Percentiles rank a stretch among this genome's conserved stretches.
Evolutionary conservation across 352 stramenopile species (phyloP).

Genomic region (Ophiocytium majus): DNA sequence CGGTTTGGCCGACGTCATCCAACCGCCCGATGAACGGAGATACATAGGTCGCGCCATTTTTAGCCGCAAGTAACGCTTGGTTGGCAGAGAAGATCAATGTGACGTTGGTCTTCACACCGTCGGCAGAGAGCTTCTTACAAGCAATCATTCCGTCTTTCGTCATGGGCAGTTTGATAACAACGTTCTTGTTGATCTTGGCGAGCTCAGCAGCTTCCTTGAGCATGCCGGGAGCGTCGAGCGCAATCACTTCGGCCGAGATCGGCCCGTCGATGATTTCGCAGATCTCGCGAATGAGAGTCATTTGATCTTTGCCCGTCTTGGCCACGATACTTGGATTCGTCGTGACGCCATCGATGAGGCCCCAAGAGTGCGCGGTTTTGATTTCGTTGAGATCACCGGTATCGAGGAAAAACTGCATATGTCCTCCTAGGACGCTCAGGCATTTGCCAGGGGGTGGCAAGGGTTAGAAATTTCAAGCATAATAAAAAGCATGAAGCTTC

Average conservation of each 20-base stretch:
- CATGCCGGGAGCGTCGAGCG: constrained; percentile 6
- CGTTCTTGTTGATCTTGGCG: constrained; percentile 4
- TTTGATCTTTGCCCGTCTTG: constrained; percentile 3
- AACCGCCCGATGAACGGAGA: constrained; percentile 6
- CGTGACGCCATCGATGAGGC: constrained; percentile 1
- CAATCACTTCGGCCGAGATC: constrained; percentile 9
- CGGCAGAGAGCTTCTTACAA: background rate
- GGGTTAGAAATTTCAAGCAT: background rate
- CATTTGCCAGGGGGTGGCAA: background rate
- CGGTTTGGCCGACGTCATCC: constrained; percentile 9
- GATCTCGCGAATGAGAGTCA: background rate
- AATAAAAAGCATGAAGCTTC: constrained; percentile 14
- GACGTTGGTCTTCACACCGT: background rate
- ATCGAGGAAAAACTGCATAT: constrained; percentile 11
- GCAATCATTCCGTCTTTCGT: constrained; percentile 16
- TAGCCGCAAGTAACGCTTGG: background rate
- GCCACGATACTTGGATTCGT: constrained; percentile 6
- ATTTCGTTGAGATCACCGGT: constrained; percentile 12
- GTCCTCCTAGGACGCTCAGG: background rate
- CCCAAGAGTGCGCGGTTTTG: constrained; percentile 2
- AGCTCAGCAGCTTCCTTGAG: background rate
- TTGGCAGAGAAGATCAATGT: background rate
- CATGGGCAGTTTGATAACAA: constrained; percentile 14
- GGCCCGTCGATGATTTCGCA: background rate
- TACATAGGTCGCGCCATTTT: constrained; percentile 1